Evolutionary conservation across 208 protist species (phyloP).

Genomic region (Trypanosoma avium): DNA sequence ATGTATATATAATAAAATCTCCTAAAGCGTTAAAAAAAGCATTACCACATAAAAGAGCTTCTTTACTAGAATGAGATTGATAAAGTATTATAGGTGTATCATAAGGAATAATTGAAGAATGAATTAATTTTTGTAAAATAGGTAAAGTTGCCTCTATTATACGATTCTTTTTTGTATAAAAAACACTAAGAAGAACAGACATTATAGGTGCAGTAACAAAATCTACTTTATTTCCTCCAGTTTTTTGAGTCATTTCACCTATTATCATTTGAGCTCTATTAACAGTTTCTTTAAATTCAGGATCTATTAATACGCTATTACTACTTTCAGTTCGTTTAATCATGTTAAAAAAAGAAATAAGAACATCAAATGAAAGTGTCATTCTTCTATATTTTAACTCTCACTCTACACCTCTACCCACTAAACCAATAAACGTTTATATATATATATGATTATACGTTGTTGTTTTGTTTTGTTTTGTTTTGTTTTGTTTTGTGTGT

Average conservation of each 20-base stretch:
- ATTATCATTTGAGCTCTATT: slow-evolving; percentile 27
- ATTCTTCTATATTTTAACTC: neutral
- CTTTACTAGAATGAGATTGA: slow-evolving; percentile 23
- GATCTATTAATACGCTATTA: slow-evolving; percentile 21
- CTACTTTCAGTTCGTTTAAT: slow-evolving; percentile 31
- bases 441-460: no score
- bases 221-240: neutral
- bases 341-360: slow-evolving; percentile 8
- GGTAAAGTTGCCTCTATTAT: slow-evolving; percentile 37
- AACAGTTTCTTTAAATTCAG: slow-evolving; percentile 37
- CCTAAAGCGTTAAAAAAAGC: slow-evolving; percentile 42
- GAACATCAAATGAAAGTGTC: neutral
- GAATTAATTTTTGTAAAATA: slow-evolving; percentile 47
- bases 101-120: slow-evolving; percentile 22
- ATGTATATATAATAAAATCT: slow-evolving; percentile 37
- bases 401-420: no score
- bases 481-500: no score
- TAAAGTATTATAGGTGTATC: slow-evolving; percentile 34
- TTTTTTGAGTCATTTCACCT: neutral
- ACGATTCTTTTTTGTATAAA: slow-evolving; percentile 59
- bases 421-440: no score
- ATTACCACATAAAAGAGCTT: slow-evolving; percentile 27
- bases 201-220: slow-evolving; percentile 28
- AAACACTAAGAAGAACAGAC: slow-evolving; percentile 45
- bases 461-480: no score